A percentile compares a stretch with the other conserved stretches of the same genome.
Conservation (phyloP, 2,329 filamentous ascomycete genomes). For the Lomentospora prolificans region DNA sequence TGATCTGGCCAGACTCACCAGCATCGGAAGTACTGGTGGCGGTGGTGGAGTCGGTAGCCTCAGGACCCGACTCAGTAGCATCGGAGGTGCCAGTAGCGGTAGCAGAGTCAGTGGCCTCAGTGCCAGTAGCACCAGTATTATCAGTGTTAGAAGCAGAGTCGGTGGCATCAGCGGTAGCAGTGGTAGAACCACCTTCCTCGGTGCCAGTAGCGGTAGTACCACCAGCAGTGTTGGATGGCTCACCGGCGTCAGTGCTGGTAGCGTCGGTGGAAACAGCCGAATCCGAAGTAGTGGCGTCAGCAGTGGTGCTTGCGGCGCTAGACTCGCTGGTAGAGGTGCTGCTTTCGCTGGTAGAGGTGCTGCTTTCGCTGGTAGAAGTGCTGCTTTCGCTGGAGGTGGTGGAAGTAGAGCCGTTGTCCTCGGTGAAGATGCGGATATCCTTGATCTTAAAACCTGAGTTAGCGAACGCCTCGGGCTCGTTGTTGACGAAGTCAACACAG, state of each 20-base stretch:
- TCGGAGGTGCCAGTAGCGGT: not conserved
- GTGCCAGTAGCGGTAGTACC: not conserved
- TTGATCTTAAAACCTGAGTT: slow-evolving; percentile 37
- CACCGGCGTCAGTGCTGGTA: not conserved
- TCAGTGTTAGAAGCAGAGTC: slow-evolving; percentile 5
- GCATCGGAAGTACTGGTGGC: no score
- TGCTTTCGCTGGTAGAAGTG: not conserved
- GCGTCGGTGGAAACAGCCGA: not conserved
- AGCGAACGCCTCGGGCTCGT: slow-evolving; percentile 24
- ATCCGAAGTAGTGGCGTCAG: not conserved
- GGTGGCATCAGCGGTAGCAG: slow-evolving; percentile 2
- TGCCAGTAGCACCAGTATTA: not conserved
- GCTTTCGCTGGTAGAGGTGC: not conserved
- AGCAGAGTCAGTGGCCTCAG: slow-evolving; percentile 6
- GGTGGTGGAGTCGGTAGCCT: not conserved
- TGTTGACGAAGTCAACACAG: slow-evolving; percentile 28
- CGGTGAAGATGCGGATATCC: slow-evolving; percentile 25
- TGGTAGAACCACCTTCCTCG: not conserved
- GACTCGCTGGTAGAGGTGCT: slow-evolving; percentile 5
- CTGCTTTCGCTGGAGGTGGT: no score
- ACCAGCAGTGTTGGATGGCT: not conserved
- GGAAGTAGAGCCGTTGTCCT: slow-evolving; percentile 10
- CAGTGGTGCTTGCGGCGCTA: slow-evolving; percentile 7
- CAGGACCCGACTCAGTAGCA: not conserved
- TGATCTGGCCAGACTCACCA: no score